Evolutionary conservation across 768 basidiomycete genomes (phyloP).

Genomic region (Tephrocybe sp.): DNA sequence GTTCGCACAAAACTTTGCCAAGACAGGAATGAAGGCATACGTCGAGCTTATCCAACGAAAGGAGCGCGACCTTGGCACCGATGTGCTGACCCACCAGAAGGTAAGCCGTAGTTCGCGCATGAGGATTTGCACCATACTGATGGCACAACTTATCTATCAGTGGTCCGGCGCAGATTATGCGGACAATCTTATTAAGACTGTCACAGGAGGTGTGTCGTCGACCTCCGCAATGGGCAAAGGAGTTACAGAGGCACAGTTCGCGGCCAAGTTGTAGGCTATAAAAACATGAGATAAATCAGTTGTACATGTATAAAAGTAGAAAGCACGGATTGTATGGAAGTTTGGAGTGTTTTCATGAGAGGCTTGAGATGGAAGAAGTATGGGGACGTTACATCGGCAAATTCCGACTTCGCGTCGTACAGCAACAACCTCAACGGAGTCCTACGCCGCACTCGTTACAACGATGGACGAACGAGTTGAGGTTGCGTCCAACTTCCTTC

Average conservation of each 20-base stretch:
- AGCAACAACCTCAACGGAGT: background rate
- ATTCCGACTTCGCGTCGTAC: constrained; percentile 16
- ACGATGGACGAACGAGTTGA: constrained; percentile 71
- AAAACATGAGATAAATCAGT: constrained; percentile 9
- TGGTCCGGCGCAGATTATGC: constrained; percentile 97
- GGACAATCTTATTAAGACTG: constrained; percentile 89
- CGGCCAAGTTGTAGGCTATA: constrained; percentile 31
- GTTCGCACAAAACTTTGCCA: constrained; percentile 86
- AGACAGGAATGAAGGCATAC: constrained; percentile 99
- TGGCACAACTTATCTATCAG: constrained; percentile 40
- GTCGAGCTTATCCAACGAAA: constrained; percentile 91
- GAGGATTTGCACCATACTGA: constrained; percentile 14
- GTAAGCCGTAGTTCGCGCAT: constrained; percentile 37
- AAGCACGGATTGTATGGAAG: constrained; percentile 1
- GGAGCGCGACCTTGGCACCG: constrained; percentile 91
- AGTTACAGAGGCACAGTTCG: constrained; percentile 90
- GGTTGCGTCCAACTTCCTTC: constrained; percentile 74
- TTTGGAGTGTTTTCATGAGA: background rate
- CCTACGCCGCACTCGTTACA: background rate
- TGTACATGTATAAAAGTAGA: constrained; percentile 7
- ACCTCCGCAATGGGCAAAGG: constrained; percentile 99
- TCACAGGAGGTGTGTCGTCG: constrained; percentile 95
- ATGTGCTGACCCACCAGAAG: constrained; percentile 97
- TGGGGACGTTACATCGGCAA: constrained; percentile 17
- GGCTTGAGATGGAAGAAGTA: background rate